Evolutionary conservation across 306 rosid species (phyloP).

Genomic region (Cucurbita pepo): DNA sequence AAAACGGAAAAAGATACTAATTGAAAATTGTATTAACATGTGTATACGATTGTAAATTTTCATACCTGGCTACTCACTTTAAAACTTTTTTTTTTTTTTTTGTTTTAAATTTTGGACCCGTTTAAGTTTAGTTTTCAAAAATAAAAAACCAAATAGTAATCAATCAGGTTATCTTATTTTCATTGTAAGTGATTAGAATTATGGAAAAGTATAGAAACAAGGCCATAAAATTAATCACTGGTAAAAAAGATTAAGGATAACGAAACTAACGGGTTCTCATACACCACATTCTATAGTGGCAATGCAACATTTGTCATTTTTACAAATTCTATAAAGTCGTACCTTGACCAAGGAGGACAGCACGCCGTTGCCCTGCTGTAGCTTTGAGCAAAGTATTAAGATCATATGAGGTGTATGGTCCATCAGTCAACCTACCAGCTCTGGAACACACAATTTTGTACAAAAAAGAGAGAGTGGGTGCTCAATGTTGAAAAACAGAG

Average conservation of each 20-base stretch:
- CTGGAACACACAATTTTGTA: conserved; percentile 22
- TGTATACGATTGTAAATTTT: neutral
- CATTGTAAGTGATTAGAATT: neutral
- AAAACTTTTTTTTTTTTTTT: neutral
- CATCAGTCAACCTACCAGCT: conserved; percentile 92
- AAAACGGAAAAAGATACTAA: neutral
- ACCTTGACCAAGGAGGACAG: conserved; percentile 92
- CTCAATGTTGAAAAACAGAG: neutral
- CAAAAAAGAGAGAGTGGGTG: neutral
- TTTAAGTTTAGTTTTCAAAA: too few relatives aligned
- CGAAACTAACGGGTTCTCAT: neutral
- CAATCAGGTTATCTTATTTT: neutral
- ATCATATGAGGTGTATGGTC: conserved; percentile 96
- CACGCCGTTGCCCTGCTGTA: conserved; percentile 84
- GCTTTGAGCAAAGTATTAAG: conserved; percentile 81
- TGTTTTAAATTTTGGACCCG: too few relatives aligned
- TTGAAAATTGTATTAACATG: neutral
- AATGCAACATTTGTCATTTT: neutral
- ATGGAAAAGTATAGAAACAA: neutral
- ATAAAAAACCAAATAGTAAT: too few relatives aligned
- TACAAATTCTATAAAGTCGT: neutral
- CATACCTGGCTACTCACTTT: neutral
- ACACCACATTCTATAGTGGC: neutral
- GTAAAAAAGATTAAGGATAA: neutral
- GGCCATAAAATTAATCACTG: neutral